Conservation (phyloP, 1,284 basidiomycete genomes). For the Prillingera fragicola region DNA sequence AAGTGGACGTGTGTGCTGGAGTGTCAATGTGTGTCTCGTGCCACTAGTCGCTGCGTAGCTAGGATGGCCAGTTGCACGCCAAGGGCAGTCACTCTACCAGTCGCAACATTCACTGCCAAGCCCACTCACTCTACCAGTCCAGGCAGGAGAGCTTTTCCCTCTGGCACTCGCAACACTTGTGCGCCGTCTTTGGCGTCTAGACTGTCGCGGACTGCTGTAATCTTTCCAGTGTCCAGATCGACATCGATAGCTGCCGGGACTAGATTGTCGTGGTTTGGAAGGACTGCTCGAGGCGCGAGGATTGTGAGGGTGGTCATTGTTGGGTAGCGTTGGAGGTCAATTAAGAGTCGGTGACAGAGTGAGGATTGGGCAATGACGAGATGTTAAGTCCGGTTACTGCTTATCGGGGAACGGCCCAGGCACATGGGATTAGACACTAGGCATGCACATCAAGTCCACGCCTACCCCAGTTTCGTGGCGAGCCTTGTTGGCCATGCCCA, state of each 20-base stretch:
- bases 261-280: constrained; percentile 54
- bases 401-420: no score
- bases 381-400: no score
- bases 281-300: constrained; percentile 52
- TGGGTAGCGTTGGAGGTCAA: neutral
- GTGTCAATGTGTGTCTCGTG: constrained; percentile 1
- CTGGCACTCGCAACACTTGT: constrained; percentile 39
- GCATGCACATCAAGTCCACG: no score
- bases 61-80: neutral
- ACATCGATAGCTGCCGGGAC: constrained; percentile 67
- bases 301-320: constrained; percentile 18
- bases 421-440: no score
- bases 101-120: neutral
- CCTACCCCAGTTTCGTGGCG: no score
- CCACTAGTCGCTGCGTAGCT: neutral
- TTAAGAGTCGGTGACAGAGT: no score
- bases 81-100: no score
- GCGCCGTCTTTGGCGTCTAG: constrained; percentile 9
- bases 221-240: constrained; percentile 60
- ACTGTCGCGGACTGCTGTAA: constrained; percentile 53
- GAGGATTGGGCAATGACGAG: no score
- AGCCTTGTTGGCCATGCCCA: no score
- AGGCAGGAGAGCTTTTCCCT: constrained; percentile 59
- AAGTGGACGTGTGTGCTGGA: constrained; percentile 81
- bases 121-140: constrained; percentile 74